Percentiles rank a stretch among this genome's conserved stretches.
These are phyloP conservation scores for Fistulifera solaris DNA, from an alignment of 108 stramenopile genomes.

Conservation along the genomic window DNA sequence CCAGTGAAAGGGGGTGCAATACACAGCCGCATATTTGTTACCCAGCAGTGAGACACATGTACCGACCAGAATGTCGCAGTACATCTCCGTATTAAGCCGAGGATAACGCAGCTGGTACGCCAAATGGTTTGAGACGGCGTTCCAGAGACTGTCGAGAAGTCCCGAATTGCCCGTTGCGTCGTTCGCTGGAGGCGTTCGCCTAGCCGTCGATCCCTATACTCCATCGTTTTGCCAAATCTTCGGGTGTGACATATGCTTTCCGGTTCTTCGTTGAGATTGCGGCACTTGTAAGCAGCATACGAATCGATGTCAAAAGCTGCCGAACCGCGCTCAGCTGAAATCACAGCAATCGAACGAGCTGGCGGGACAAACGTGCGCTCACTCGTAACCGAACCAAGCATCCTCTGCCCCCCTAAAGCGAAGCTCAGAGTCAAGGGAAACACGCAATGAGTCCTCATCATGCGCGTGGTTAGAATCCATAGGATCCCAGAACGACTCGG, in stretches of 20 bases:
- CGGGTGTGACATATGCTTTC: background rate
- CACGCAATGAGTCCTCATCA: no score
- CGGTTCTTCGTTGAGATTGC: background rate
- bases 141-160: slow-evolving; percentile 7
- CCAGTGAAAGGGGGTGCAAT: slow-evolving; percentile 15
- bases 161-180: slow-evolving; percentile 20
- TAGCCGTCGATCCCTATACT: slow-evolving; percentile 14
- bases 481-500: background rate
- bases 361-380: no score
- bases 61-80: slow-evolving; percentile 16
- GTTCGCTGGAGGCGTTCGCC: slow-evolving; percentile 12
- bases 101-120: slow-evolving; percentile 16
- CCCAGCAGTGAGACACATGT: background rate
- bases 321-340: no score
- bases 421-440: no score
- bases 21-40: slow-evolving; percentile 21
- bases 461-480: background rate
- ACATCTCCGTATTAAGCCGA: slow-evolving; percentile 10
- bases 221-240: slow-evolving; percentile 9
- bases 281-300: background rate
- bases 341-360: no score
- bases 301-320: background rate
- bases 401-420: no score
- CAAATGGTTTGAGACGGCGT: slow-evolving; percentile 11
- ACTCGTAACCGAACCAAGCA: no score